These are phyloP conservation scores for Apiosordaria backusii DNA, from an alignment of 495 filamentous ascomycete species.

Conservation along the genomic window DNA sequence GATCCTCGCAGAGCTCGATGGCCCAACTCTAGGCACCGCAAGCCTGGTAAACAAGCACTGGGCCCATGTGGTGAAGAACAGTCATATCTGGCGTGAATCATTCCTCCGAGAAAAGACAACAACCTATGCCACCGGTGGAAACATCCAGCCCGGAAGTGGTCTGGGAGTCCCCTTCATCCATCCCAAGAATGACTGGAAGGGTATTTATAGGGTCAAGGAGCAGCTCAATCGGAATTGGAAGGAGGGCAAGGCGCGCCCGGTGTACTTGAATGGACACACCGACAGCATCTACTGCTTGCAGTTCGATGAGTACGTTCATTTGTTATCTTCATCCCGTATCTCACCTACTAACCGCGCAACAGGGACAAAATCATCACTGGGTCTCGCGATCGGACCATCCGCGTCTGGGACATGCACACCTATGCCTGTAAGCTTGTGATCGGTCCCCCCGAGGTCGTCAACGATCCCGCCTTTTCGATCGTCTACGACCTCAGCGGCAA, in stretches of 20 bases:
- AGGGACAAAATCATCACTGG: slow-evolving; percentile 95
- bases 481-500: slow-evolving; percentile 43
- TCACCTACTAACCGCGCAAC: slow-evolving; percentile 25
- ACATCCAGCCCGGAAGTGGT: slow-evolving; percentile 43
- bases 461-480: slow-evolving; percentile 32
- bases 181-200: slow-evolving; percentile 71
- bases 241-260: slow-evolving; percentile 67
- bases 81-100: slow-evolving; percentile 72
- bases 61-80: slow-evolving; percentile 57
- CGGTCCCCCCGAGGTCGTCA: slow-evolving; percentile 52
- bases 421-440: slow-evolving; percentile 80
- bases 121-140: slow-evolving; percentile 49
- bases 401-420: slow-evolving; percentile 89
- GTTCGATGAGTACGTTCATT: slow-evolving; percentile 77
- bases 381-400: slow-evolving; percentile 89
- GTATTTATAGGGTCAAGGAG: slow-evolving; percentile 71
- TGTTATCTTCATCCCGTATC: background rate
- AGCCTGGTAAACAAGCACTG: slow-evolving; percentile 63
- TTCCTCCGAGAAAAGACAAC: slow-evolving; percentile 64
- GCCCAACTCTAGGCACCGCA: slow-evolving; percentile 56
- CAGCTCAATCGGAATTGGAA: slow-evolving; percentile 77
- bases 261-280: slow-evolving; percentile 86
- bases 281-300: slow-evolving; percentile 97
- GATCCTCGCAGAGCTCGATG: slow-evolving; percentile 67
- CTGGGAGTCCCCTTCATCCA: slow-evolving; percentile 47